These are phyloP conservation scores for Xylaria longipes DNA, from an alignment of 495 filamentous ascomycete genomes.

Conservation along the genomic window DNA sequence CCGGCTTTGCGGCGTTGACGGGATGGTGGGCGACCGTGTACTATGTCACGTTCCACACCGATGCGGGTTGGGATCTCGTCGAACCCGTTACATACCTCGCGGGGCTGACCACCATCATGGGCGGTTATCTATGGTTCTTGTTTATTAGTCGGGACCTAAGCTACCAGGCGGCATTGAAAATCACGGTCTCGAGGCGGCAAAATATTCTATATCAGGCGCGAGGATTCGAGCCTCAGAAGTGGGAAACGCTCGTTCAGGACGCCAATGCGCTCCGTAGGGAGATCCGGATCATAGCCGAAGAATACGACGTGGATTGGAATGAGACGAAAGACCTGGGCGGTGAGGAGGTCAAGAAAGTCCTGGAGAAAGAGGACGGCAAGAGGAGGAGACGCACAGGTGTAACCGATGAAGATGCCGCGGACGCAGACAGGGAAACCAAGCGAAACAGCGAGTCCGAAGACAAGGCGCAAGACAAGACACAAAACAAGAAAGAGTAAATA, in stretches of 20 bases:
- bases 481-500: conserved; percentile 21
- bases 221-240: conserved; percentile 77
- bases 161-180: conserved; percentile 83
- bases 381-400: conserved; percentile 38
- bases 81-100: conserved; percentile 91
- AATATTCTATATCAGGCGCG: conserved; percentile 73
- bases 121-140: conserved; percentile 91
- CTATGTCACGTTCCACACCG: conserved; percentile 77
- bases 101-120: conserved; percentile 81
- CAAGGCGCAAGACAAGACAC: conserved; percentile 23
- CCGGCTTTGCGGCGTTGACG: conserved; percentile 72
- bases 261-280: conserved; percentile 80
- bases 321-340: conserved; percentile 79
- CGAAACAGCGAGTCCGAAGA: conserved; percentile 49
- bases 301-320: conserved; percentile 96
- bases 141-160: conserved; percentile 90
- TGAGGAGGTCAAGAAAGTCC: conserved; percentile 71
- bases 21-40: conserved; percentile 85
- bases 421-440: conserved; percentile 53
- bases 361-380: conserved; percentile 67
- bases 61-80: conserved; percentile 87
- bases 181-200: conserved; percentile 81
- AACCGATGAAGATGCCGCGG: conserved; percentile 53
- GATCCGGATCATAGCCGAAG: conserved; percentile 79
- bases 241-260: conserved; percentile 81